phyloP scores from a whole-genome alignment of 768 basidiomycete species.

The Mycena olivaceomarginata region DNA sequence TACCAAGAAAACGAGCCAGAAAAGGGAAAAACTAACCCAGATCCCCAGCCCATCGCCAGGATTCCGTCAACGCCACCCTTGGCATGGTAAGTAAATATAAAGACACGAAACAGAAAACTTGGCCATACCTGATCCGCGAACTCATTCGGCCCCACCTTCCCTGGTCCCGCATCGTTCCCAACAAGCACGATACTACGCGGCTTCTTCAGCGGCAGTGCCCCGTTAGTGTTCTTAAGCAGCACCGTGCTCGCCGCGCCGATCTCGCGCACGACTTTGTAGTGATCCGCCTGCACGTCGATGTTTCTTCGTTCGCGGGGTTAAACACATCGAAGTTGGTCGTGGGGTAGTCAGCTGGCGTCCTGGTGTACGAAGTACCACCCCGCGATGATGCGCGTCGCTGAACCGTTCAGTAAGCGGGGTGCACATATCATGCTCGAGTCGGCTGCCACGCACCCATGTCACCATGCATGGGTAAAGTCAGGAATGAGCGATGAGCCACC shows the following conservation, averaged over 20 bases:
- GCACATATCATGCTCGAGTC: background rate
- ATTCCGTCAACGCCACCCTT: conserved; percentile 79
- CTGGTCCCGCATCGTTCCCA: conserved; percentile 81
- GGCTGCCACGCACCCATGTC: conserved; percentile 77
- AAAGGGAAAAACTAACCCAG: conserved; percentile 65
- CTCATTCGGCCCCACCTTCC: conserved; percentile 80
- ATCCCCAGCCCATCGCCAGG: conserved; percentile 96
- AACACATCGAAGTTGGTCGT: conserved; percentile 84
- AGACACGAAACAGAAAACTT: background rate
- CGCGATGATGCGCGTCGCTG: conserved; percentile 86
- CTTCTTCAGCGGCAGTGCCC: conserved; percentile 75
- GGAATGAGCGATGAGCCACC: conserved; percentile 62
- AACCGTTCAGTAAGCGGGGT: conserved; percentile 39
- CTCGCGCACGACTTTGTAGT: conserved; percentile 79
- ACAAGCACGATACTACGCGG: conserved; percentile 77
- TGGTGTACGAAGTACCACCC: conserved; percentile 82
- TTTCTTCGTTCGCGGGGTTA: conserved; percentile 66
- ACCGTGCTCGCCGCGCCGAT: conserved; percentile 86
- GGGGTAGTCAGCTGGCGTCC: conserved; percentile 78
- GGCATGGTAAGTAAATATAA: background rate
- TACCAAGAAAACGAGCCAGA: background rate
- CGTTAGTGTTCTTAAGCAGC: conserved; percentile 82
- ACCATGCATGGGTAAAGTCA: conserved; percentile 75
- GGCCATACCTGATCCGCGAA: conserved; percentile 71
- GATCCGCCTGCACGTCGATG: conserved; percentile 80